These are phyloP conservation scores for Carnegiea gigantea DNA, from an alignment of 179 eudicot species.

Conservation along the genomic window DNA sequence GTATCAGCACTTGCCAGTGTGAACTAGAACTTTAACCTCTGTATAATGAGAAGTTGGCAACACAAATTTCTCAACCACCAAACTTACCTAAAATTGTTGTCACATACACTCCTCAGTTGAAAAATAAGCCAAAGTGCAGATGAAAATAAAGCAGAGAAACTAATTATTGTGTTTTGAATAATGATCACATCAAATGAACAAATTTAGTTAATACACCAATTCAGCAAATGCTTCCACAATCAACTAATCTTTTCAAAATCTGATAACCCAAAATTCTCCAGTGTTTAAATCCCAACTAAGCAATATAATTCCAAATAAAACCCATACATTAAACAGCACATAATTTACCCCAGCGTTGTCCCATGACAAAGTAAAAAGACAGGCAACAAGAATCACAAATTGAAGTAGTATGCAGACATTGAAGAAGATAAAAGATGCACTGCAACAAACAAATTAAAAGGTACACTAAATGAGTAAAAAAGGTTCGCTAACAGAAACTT, in stretches of 20 bases:
- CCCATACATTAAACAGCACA: neutral
- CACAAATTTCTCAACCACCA: slow-evolving; percentile 38
- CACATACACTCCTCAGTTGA: slow-evolving; percentile 1
- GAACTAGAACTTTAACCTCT: slow-evolving; percentile 18
- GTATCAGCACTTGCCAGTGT: slow-evolving; percentile 13
- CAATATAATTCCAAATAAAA: neutral
- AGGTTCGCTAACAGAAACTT: no score
- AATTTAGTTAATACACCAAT: slow-evolving; percentile 7
- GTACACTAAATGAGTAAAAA: no score
- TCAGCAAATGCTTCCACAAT: slow-evolving; percentile 1
- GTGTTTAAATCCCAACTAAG: neutral
- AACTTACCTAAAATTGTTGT: neutral
- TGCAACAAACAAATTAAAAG: no score
- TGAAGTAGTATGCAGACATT: no score
- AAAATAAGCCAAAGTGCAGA: neutral
- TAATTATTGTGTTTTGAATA: neutral
- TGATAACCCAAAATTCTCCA: neutral
- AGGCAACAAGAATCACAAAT: no score
- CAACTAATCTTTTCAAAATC: neutral
- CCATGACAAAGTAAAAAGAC: no score
- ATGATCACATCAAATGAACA: neutral
- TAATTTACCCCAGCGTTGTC: no score
- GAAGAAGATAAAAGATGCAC: no score
- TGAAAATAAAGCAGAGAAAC: neutral
- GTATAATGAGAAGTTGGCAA: neutral